Evolutionary conservation across 768 basidiomycete genomes (phyloP).

Genomic region (Plicaturopsis crispa): DNA sequence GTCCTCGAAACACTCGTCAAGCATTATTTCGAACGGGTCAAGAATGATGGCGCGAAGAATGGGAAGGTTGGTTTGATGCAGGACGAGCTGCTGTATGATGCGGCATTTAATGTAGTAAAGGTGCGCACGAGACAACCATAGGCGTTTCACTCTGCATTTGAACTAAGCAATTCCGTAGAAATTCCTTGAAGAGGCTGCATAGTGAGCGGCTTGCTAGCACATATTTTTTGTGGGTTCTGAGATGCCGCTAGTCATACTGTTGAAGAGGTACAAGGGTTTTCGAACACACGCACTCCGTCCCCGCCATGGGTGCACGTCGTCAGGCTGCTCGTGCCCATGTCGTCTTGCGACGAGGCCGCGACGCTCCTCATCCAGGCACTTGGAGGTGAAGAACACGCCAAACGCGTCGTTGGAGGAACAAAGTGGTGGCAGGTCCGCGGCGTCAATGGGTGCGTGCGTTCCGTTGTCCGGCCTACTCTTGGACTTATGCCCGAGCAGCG

Average conservation of each 20-base stretch:
- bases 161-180: conserved; percentile 28
- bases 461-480: conserved; percentile 4
- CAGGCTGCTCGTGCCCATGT: conserved; percentile 64
- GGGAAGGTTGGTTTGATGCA: conserved; percentile 42
- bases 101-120: conserved; percentile 72
- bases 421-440: conserved; percentile 99
- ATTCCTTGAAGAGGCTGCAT: conserved; percentile 68
- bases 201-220: conserved; percentile 45
- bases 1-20: conserved; percentile 74
- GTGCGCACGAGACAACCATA: conserved; percentile 25
- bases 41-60: conserved; percentile 25
- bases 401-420: conserved; percentile 73
- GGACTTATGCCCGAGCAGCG: conserved; percentile 32
- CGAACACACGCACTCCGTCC: conserved; percentile 75
- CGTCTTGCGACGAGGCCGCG: conserved; percentile 72
- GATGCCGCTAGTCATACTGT: conserved; percentile 60
- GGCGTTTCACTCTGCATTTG: neutral
- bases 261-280: conserved; percentile 74
- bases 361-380: conserved; percentile 64
- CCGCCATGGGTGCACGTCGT: conserved; percentile 80
- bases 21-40: conserved; percentile 72
- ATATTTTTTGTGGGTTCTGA: neutral
- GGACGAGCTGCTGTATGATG: conserved; percentile 77
- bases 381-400: conserved; percentile 73
- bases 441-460: conserved; percentile 55